Evolutionary conservation across 2,329 filamentous ascomycete genomes (phyloP).

Genomic region (Ophiosphaerella korrae): DNA sequence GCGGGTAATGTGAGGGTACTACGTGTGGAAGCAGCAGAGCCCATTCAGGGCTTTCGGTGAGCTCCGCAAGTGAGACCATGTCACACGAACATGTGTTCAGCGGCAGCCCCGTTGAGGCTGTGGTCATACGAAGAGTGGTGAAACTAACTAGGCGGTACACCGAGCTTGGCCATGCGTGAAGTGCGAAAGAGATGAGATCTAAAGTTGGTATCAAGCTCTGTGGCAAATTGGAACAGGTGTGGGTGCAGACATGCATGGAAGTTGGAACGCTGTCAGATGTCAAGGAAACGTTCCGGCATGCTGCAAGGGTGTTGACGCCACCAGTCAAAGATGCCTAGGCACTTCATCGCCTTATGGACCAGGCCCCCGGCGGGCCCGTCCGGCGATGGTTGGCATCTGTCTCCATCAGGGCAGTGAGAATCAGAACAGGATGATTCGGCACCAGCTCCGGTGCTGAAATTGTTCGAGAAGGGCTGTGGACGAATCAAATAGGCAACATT

Average conservation of each 20-base stretch:
- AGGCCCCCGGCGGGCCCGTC: constrained; percentile 2
- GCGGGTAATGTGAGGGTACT: constrained; percentile 12
- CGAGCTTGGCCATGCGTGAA: too few relatives aligned
- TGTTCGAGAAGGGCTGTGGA: constrained; percentile 7
- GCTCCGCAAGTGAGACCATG: not conserved
- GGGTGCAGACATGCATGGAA: not conserved
- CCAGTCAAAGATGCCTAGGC: not conserved
- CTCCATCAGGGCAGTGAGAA: constrained; percentile 1
- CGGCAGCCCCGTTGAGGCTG: not conserved
- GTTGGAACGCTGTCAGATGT: constrained; percentile 24
- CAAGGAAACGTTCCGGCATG: constrained; percentile 7
- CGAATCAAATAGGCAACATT: constrained; percentile 24
- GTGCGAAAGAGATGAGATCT: too few relatives aligned
- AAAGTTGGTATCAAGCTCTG: not conserved
- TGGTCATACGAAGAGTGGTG: not conserved
- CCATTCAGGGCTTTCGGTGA: not conserved
- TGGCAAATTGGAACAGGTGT: too few relatives aligned
- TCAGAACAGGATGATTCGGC: constrained; percentile 9
- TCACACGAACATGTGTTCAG: constrained; percentile 1
- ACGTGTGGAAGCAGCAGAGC: not conserved
- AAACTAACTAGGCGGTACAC: too few relatives aligned
- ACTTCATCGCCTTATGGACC: not conserved
- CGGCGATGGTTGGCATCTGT: constrained; percentile 7
- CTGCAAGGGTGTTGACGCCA: constrained; percentile 3
- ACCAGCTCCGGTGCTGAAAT: constrained; percentile 9